Evolutionary conservation across 78 protist species (phyloP), one percentile per base, ranked within the genome.

Genomic region (Speleostelium caveatum): DNA sequence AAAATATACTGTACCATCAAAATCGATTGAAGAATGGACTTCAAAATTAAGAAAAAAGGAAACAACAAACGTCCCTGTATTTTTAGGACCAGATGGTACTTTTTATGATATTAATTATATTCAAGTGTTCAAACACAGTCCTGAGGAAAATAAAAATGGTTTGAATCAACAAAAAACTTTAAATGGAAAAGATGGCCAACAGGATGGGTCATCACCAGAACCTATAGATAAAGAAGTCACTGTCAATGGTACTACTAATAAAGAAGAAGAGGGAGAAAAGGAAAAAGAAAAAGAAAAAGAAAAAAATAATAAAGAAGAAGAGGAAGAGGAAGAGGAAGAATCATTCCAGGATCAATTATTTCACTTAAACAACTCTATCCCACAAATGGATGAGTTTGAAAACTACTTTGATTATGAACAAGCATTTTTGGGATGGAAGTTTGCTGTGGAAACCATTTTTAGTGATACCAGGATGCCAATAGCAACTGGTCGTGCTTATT

Each of bases 301-400:
- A 1, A 67, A 67, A n/a, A n/a, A n/a, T n/a, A n/a, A n/a, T n/a
- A n/a, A n/a, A n/a, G n/a, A n/a, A n/a, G 67, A 59, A 21, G 85
- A 59, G 0, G 87, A 78, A 1, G 75, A 67, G 1, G 76, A 67
- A n/a, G 68, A 51, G 1, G 88, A 79, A 55, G 75, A 65, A n/a
- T 14, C 73, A 1, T 56, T 79, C 10, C 62, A 65, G 51, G 72
- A 79, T 22, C 75, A 67, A 79, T 71, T 79, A 26, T 10, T 56
- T 1, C 75, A 67, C 67, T 56, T 79, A 16, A 39, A 79, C 32
- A 79, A 79, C 61, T 53, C 69, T 16, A 79, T 79, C 67, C 88
- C 88, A 65, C 88, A 79, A 39, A 65, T 79, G 24, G 88, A 79
- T 28, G 88, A 79, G 35, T 79, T 67, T 67, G 88, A 79, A 35